Conservation (phyloP, 768 basidiomycete species). For the Paxillus rubicundulus region DNA sequence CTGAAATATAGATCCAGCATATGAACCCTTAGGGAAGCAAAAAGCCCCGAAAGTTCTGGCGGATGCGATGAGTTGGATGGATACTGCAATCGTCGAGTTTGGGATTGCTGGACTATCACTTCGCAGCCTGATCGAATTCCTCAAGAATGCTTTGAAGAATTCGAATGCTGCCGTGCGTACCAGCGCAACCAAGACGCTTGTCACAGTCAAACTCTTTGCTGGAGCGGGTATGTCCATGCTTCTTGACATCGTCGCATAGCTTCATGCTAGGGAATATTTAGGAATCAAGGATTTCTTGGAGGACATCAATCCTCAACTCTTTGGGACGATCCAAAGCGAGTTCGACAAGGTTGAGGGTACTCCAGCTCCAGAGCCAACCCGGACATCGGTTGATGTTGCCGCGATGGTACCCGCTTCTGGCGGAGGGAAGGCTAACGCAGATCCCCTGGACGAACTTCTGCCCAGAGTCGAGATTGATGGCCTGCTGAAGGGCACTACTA, state of each 20-base stretch:
- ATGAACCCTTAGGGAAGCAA: conserved; percentile 90
- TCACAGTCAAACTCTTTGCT: conserved; percentile 89
- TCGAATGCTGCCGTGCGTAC: conserved; percentile 93
- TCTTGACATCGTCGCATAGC: not conserved
- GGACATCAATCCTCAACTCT: conserved; percentile 90
- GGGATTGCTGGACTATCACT: conserved; percentile 86
- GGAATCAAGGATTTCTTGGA: conserved; percentile 91
- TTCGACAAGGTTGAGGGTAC: conserved; percentile 90
- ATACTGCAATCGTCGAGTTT: conserved; percentile 82
- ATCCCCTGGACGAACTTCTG: conserved; percentile 91
- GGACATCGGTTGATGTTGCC: conserved; percentile 73
- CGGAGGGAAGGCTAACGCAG: conserved; percentile 39
- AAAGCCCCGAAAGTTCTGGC: conserved; percentile 97
- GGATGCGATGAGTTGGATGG: conserved; percentile 87
- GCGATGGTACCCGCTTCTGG: conserved; percentile 44
- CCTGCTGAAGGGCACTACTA: conserved; percentile 78
- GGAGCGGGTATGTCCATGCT: conserved; percentile 63
- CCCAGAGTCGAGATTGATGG: conserved; percentile 92
- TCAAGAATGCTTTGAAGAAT: conserved; percentile 83
- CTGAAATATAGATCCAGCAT: conserved; percentile 51
- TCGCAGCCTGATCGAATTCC: conserved; percentile 82
- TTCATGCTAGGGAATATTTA: conserved; percentile 31
- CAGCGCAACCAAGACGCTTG: conserved; percentile 88
- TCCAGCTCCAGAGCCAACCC: conserved; percentile 71
- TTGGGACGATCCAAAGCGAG: conserved; percentile 85